phyloP scores from a whole-genome alignment of 495 filamentous ascomycete genomes.

The Xylaria sp. region DNA sequence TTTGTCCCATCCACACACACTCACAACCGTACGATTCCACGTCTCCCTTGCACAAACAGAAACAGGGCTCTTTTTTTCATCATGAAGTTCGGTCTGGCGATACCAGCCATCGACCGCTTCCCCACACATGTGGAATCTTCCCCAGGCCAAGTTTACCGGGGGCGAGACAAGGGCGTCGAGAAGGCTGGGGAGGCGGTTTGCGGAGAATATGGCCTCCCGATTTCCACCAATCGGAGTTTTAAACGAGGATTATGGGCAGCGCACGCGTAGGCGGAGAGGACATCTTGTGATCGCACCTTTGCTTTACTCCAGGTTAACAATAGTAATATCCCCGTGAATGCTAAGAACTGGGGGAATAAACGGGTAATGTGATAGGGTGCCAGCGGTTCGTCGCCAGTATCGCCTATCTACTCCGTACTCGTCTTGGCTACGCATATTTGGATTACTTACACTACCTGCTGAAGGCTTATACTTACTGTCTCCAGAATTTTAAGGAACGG shows the following conservation, averaged over 20 bases:
- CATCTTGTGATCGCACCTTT: background rate
- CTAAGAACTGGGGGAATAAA: background rate
- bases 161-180: constrained; percentile 9
- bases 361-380: background rate
- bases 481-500: background rate
- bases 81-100: background rate
- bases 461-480: no score
- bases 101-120: background rate
- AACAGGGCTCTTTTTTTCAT: background rate
- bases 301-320: background rate
- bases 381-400: background rate
- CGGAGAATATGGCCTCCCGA: constrained; percentile 8
- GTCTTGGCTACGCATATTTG: background rate
- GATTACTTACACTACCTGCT: no score
- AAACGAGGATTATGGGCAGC: no score
- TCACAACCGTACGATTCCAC: background rate
- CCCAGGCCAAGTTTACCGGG: constrained; percentile 16
- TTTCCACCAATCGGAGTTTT: constrained; percentile 21
- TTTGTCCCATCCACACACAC: background rate
- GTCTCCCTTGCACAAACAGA: no score
- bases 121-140: constrained; percentile 20
- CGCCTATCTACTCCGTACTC: background rate
- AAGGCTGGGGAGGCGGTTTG: constrained; percentile 20
- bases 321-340: background rate
- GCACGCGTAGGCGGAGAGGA: background rate